Base-by-base conservation (phyloP, 1,284 basidiomycete species). In the Papiliotrema nemorosa region DNA sequence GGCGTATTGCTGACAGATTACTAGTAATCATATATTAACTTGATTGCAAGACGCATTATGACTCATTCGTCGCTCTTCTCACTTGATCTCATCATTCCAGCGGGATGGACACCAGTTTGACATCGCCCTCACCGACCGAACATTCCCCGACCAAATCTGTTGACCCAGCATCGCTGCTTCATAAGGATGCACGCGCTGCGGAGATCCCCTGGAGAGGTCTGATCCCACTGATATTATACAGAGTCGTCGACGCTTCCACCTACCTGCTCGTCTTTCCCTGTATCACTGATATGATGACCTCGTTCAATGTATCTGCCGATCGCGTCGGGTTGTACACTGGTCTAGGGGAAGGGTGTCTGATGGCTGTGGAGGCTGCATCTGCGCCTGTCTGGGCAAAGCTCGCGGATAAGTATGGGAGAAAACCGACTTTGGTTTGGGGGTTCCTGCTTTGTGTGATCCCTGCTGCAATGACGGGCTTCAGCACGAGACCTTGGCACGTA, bases 201-300 rank as follows among this genome's bases (percentile, higher is more conserved):
- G 7, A 12, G 9, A 47, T 62, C 10, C 58, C 58, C 33, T 66
- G 63, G 63, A 10, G 36, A 12, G 44, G 24, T 2, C 38, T 63
- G 22, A 16, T 55, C 24, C 63, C 63, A 3, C 33, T 66, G 13
- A 35, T 63, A 18, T 36, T 58, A 5, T 55, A 60, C 34, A 53
- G 58, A 3, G 36, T 59, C 20, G 41, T 54, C 12, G 63, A 66
- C 41, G 55, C 62, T 2, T 47, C 57, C 38, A 48, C 44, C n/a
- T 66, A 58, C 41, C 36, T 43, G 3, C 40, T 60, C 49, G 52
- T 64, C 35, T 66, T 66, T 51, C 64, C 64, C 3, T 54, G 58
- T 45, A 55, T 66, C 34, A 58, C 59, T 7, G 62, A 58, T 26
- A 61, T 63, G 55, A 53, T 66, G 38, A 62, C 59, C 21, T 60